These are phyloP conservation scores for Trichosanthes truncata DNA, from an alignment of 306 rosid genomes.

Conservation along the genomic window DNA sequence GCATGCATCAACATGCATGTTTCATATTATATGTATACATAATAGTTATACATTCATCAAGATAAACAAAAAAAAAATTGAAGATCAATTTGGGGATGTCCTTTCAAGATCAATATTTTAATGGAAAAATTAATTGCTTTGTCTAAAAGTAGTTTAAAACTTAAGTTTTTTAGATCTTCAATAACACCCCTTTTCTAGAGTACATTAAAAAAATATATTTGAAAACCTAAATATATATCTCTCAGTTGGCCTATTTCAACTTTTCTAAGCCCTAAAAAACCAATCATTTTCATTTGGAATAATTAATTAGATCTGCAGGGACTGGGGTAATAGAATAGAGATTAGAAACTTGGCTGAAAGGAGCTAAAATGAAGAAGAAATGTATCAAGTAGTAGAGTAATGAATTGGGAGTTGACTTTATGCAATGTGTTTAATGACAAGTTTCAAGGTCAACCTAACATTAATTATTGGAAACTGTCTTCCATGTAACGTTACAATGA, in stretches of 20 bases:
- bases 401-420: slow-evolving; percentile 9
- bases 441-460: slow-evolving; percentile 6
- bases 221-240: not conserved
- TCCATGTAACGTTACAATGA: slow-evolving; percentile 3
- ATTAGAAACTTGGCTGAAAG: not conserved
- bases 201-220: no score
- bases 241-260: not conserved
- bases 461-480: slow-evolving; percentile 1
- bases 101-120: not conserved
- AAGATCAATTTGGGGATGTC: not conserved
- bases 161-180: no score
- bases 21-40: not conserved
- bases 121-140: not conserved
- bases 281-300: not conserved
- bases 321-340: not conserved
- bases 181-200: no score
- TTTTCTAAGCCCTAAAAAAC: not conserved
- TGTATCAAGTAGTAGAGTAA: not conserved
- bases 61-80: not conserved
- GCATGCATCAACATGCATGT: not conserved
- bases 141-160: not conserved
- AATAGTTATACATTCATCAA: not conserved
- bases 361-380: not conserved
- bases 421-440: not conserved
- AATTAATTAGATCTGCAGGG: not conserved